Conservation (phyloP, 2,329 filamentous ascomycete genomes). For the Alternaria gaisen region DNA sequence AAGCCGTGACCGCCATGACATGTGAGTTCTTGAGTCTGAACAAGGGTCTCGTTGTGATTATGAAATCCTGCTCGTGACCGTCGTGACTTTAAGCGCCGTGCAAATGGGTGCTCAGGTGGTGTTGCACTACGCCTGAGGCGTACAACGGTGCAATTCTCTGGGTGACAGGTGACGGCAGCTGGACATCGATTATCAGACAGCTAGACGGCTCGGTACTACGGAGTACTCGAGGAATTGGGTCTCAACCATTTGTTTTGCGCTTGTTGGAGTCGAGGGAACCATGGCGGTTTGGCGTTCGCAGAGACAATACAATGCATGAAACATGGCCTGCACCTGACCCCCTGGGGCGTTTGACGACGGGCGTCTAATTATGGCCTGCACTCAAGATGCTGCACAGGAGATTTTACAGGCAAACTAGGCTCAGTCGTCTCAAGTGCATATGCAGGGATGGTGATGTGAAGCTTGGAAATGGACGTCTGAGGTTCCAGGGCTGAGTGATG, state of each 20-base stretch:
- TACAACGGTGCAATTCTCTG: constrained; percentile 1
- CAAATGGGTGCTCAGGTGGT: constrained; percentile 5
- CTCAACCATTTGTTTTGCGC: constrained; percentile 11
- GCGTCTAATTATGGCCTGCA: constrained; percentile 30
- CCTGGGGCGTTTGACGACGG: constrained; percentile 35
- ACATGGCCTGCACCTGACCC: constrained; percentile 17
- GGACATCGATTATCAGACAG: not conserved
- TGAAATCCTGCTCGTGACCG: not conserved
- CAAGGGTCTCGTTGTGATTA: constrained; percentile 1
- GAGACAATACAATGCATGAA: constrained; percentile 7
- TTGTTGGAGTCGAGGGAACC: constrained; percentile 7
- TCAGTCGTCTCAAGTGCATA: constrained; percentile 11
- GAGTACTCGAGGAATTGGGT: not conserved
- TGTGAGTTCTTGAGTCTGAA: not conserved
- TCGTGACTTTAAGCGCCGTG: constrained; percentile 12
- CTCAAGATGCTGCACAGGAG: constrained; percentile 12
- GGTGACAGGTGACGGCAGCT: constrained; percentile 4
- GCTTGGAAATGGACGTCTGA: constrained; percentile 15
- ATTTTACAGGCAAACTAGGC: constrained; percentile 15
- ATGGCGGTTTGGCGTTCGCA: constrained; percentile 10
- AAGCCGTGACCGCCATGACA: not conserved
- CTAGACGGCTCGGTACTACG: not conserved
- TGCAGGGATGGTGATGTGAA: constrained; percentile 14
- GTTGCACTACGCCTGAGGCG: constrained; percentile 12
- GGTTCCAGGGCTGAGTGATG: constrained; percentile 20